Evolutionary conservation across 2,329 filamentous ascomycete species (phyloP).

Genomic region (Aaosphaeria arxii): DNA sequence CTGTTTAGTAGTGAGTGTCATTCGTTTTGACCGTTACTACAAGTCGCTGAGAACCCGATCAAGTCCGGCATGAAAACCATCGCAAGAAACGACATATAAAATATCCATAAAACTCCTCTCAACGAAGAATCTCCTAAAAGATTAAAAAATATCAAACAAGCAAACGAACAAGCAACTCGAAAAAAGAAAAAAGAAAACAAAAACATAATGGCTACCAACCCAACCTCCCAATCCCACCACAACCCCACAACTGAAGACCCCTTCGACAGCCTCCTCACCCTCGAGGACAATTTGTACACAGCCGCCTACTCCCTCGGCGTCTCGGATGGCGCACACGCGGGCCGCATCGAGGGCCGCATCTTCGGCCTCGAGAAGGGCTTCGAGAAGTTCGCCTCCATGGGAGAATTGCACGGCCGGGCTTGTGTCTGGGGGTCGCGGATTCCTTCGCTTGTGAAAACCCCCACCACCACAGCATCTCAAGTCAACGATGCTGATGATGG

Average conservation of each 20-base stretch:
- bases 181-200: background rate
- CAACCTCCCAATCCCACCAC: background rate
- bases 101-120: too few relatives aligned
- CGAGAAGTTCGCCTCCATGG: constrained; percentile 83
- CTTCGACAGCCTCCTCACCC: constrained; percentile 56
- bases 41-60: too few relatives aligned
- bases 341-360: constrained; percentile 81
- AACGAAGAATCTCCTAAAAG: too few relatives aligned
- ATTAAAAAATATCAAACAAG: too few relatives aligned
- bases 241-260: constrained; percentile 35
- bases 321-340: constrained; percentile 71
- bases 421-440: constrained; percentile 80
- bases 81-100: too few relatives aligned
- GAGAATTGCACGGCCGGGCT: constrained; percentile 72
- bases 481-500: background rate
- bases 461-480: background rate
- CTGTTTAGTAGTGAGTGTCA: too few relatives aligned
- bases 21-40: too few relatives aligned
- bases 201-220: background rate
- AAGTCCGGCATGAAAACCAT: too few relatives aligned
- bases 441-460: constrained; percentile 19
- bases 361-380: constrained; percentile 92
- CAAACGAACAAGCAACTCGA: background rate
- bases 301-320: constrained; percentile 76
- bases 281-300: constrained; percentile 72